Percentiles rank a stretch among this genome's conserved stretches.
phyloP scores from a whole-genome alignment of 306 rosid genomes.

The Cicer cuneatum region DNA sequence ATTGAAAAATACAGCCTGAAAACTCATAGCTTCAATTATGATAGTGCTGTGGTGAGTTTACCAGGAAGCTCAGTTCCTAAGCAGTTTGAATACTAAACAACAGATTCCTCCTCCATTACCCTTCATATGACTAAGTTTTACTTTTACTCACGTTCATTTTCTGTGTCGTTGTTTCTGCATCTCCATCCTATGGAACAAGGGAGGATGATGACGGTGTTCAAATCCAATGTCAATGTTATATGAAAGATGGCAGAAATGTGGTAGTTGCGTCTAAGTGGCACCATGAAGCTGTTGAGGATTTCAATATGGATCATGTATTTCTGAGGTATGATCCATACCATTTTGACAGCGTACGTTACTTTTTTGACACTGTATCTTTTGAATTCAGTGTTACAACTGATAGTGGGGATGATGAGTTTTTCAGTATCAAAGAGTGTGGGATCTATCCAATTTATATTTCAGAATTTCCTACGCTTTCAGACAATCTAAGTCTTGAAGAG shows the following conservation, averaged over 20 bases:
- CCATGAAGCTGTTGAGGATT: not conserved
- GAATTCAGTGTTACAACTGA: conserved; percentile 10
- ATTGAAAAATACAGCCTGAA: not conserved
- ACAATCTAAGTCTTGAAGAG: not conserved
- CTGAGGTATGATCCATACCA: conserved; percentile 43
- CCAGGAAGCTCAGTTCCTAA: conserved; percentile 11
- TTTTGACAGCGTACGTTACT: not conserved
- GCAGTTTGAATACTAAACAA: not conserved
- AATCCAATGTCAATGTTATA: not conserved
- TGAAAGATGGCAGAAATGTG: not conserved
- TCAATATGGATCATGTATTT: conserved; percentile 14
- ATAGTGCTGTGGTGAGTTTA: conserved; percentile 12
- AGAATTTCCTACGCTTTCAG: not conserved
- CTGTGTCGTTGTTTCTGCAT: not conserved
- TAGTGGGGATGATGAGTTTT: not conserved
- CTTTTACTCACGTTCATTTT: not conserved
- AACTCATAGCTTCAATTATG: conserved; percentile 18
- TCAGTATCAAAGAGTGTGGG: conserved; percentile 7
- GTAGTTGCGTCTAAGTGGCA: too few species aligned
- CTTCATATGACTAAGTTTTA: too few species aligned
- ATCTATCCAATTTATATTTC: not conserved
- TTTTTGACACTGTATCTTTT: not conserved
- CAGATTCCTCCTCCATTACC: not conserved
- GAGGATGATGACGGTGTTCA: not conserved
- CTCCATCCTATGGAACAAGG: not conserved